Base-by-base conservation (phyloP, 306 rosid genomes). In the Sophora flavescens region DNA sequence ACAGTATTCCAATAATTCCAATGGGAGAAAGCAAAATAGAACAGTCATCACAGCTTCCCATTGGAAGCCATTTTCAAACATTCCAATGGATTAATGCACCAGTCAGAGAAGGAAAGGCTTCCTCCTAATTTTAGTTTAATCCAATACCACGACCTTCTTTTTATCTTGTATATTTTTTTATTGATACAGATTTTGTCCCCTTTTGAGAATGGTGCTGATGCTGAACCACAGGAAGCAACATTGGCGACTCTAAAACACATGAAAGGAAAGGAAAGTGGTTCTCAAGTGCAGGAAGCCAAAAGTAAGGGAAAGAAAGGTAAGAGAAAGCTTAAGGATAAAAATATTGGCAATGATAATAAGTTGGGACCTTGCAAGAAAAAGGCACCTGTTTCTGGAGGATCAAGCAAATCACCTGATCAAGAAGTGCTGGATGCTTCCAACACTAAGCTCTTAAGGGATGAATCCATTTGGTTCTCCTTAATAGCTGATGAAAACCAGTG, bases 391-490 rank as follows among this genome's bases (percentile, higher is more conserved):
- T n/a, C n/a, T n/a, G n/a, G n/a, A n/a, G n/a, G n/a, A n/a, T n/a
- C n/a, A n/a, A n/a, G n/a, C n/a, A n/a, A n/a, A n/a, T n/a, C n/a
- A n/a, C n/a, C n/a, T n/a, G n/a, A n/a, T n/a, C n/a, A 87, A 74
- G 86, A 79, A 72, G 76, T 86, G 75, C 75, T 87, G 56, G 89
- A 84, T 38, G 83, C 84, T 10, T 60, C 81, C 42, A 50, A 71
- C 59, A 83, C 65, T 41, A 80, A 78, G 63, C 82, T 69, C 41
- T 87, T 76, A 54, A 83, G 84, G 78, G 47, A 70, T 61, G 83
- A 86, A 50, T 93, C 96, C 47, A 70, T 93, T 66, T 93, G 97
- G 97, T 84, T 93, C 62, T 84, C 90, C 53, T 91, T 93, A 59
- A 65, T 83, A 26, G 96, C 97, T 76, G 86, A 92, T 66, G 86